Conservation (phyloP, 2,329 filamentous ascomycete species). For the Beauveria sp. region DNA sequence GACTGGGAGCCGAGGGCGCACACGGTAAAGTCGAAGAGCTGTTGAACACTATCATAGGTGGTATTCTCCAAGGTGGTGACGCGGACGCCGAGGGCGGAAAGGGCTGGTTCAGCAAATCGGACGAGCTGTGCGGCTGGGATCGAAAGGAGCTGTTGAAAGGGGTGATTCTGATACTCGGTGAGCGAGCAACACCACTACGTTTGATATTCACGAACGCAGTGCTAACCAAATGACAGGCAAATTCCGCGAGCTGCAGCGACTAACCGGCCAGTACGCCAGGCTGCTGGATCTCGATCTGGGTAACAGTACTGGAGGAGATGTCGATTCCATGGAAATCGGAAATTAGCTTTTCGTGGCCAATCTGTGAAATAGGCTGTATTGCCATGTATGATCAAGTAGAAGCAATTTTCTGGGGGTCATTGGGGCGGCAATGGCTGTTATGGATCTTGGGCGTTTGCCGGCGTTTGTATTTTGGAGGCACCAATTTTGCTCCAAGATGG, state of each 20-base stretch:
- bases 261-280: constrained; percentile 91
- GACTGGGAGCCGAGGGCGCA: constrained; percentile 82
- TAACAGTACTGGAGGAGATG: constrained; percentile 32
- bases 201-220: background rate
- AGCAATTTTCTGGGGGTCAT: constrained; percentile 1
- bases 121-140: constrained; percentile 84
- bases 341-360: constrained; percentile 14
- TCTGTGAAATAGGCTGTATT: background rate
- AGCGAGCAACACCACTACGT: constrained; percentile 37
- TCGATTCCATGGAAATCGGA: constrained; percentile 37
- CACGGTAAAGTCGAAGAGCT: constrained; percentile 89
- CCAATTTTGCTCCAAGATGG: background rate
- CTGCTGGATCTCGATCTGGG: constrained; percentile 58
- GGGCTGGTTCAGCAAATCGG: constrained; percentile 60
- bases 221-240: constrained; percentile 57
- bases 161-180: constrained; percentile 87
- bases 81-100: constrained; percentile 36
- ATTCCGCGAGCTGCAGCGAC: constrained; percentile 85
- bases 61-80: constrained; percentile 47
- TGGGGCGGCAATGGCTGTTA: background rate
- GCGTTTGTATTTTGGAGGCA: constrained; percentile 5
- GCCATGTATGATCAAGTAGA: constrained; percentile 6
- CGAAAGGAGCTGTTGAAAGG: constrained; percentile 80
- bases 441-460: constrained; percentile 8
- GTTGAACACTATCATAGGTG: constrained; percentile 71